Evolutionary conservation across 2,329 filamentous ascomycete genomes (phyloP).

Genomic region (Cercospora sesami): DNA sequence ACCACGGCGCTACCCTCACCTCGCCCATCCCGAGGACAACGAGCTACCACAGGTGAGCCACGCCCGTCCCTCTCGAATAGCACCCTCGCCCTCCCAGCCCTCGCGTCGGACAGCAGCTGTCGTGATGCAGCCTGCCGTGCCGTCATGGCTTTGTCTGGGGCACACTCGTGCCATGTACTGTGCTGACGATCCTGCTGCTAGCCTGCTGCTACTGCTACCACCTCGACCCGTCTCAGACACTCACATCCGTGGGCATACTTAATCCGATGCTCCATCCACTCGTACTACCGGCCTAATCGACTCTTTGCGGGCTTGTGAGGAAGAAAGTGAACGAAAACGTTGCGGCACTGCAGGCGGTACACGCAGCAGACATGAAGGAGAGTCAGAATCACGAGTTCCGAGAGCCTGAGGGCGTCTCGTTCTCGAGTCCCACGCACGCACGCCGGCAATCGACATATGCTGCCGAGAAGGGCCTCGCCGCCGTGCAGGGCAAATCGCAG

Average conservation of each 20-base stretch:
- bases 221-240: constrained; percentile 16
- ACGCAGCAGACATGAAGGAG: constrained; percentile 22
- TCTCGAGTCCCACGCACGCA: constrained; percentile 23
- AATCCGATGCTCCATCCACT: constrained; percentile 18
- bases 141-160: constrained; percentile 14
- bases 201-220: constrained; percentile 2
- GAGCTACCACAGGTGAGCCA: constrained; percentile 16
- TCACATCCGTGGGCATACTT: constrained; percentile 14
- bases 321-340: neutral
- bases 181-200: neutral
- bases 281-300: constrained; percentile 17
- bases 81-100: constrained; percentile 10
- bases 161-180: neutral
- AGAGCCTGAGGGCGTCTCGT: constrained; percentile 21
- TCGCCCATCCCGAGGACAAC: constrained; percentile 4
- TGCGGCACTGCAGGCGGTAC: neutral
- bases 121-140: constrained; percentile 25
- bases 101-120: constrained; percentile 25
- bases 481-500: constrained; percentile 24
- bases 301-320: neutral
- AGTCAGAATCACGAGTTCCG: constrained; percentile 24
- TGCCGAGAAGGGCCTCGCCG: constrained; percentile 26
- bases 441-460: constrained; percentile 22
- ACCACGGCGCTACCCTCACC: constrained; percentile 1
- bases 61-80: neutral